phyloP scores from a whole-genome alignment of 1,284 basidiomycete genomes.

The Cystobasidiaceae sp. region DNA sequence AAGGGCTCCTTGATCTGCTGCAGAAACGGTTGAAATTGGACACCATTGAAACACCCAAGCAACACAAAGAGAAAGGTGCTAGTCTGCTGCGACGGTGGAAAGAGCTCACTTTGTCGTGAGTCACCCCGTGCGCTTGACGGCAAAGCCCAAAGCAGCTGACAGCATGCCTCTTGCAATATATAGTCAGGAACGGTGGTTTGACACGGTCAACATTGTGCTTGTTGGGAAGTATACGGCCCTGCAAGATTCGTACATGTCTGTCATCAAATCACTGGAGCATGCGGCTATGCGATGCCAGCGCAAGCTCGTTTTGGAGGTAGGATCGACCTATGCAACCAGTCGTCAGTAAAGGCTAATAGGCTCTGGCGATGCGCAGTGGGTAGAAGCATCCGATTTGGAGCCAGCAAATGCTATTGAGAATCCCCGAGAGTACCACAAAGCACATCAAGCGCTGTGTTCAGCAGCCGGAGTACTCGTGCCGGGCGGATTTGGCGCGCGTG shows the following conservation, averaged over 20 bases:
- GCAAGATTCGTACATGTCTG: slow-evolving; percentile 98
- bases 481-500: slow-evolving; percentile 88
- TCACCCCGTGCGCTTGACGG: neutral
- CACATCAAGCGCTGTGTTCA: slow-evolving; percentile 87
- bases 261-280: slow-evolving; percentile 94
- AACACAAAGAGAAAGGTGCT: slow-evolving; percentile 60
- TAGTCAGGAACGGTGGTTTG: slow-evolving; percentile 87
- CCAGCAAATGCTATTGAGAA: slow-evolving; percentile 66
- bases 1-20: slow-evolving; percentile 84
- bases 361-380: slow-evolving; percentile 67
- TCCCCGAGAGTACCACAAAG: slow-evolving; percentile 90
- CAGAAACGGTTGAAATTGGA: slow-evolving; percentile 72
- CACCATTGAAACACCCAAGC: slow-evolving; percentile 54
- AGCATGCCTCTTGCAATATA: neutral
- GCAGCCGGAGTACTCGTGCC: slow-evolving; percentile 90
- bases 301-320: slow-evolving; percentile 71
- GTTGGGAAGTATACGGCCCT: slow-evolving; percentile 98
- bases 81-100: slow-evolving; percentile 71
- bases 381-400: slow-evolving; percentile 92
- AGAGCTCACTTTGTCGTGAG: slow-evolving; percentile 69
- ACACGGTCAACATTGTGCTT: slow-evolving; percentile 81
- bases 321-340: no score
- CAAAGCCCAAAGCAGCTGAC: neutral
- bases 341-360: no score
- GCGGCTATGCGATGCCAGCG: slow-evolving; percentile 85